Conservation (phyloP, 306 rosid species). For the Fragaria vesca region DNA sequence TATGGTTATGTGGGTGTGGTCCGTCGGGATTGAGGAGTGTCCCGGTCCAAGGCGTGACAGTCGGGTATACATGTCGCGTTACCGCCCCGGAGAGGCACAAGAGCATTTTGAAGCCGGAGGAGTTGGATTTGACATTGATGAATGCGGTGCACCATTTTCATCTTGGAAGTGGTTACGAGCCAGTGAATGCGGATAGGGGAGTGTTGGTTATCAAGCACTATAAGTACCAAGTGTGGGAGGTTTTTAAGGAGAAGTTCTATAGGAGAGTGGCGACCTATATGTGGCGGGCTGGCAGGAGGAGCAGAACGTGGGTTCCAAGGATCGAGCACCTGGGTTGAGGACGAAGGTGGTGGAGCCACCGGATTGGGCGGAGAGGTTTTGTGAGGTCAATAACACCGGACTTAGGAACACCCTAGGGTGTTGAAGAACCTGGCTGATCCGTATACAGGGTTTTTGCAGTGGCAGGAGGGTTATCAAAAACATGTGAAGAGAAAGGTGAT, state of each 20-base stretch:
- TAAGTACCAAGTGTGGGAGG: slow-evolving; percentile 87
- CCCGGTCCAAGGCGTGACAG: slow-evolving; percentile 56
- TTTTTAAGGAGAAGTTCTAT: slow-evolving; percentile 72
- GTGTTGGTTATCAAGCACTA: slow-evolving; percentile 72
- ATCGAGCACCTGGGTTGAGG: slow-evolving; percentile 80
- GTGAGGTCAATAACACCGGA: slow-evolving; percentile 56
- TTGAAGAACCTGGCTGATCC: slow-evolving; percentile 30
- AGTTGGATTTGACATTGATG: slow-evolving; percentile 48
- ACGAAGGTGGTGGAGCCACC: slow-evolving; percentile 59
- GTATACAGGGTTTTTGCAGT: slow-evolving; percentile 43
- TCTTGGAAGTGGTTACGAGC: slow-evolving; percentile 40
- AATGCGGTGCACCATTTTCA: slow-evolving; percentile 90
- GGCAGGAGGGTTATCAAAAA: slow-evolving; percentile 37
- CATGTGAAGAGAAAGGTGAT: not conserved
- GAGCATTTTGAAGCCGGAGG: slow-evolving; percentile 77
- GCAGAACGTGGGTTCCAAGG: slow-evolving; percentile 66
- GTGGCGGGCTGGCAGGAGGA: slow-evolving; percentile 68
- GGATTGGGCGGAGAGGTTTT: slow-evolving; percentile 72
- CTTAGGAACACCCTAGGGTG: slow-evolving; percentile 42
- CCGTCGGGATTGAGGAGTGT: slow-evolving; percentile 41
- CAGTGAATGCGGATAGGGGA: slow-evolving; percentile 33
- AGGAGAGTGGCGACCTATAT: slow-evolving; percentile 77
- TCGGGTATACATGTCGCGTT: slow-evolving; percentile 69
- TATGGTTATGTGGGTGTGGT: slow-evolving; percentile 47
- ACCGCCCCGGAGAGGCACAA: slow-evolving; percentile 63